A percentile compares a stretch with the other conserved stretches of the same genome.
phyloP scores from a whole-genome alignment of 202 grass and related monocot genomes.

The Setaria italica region DNA sequence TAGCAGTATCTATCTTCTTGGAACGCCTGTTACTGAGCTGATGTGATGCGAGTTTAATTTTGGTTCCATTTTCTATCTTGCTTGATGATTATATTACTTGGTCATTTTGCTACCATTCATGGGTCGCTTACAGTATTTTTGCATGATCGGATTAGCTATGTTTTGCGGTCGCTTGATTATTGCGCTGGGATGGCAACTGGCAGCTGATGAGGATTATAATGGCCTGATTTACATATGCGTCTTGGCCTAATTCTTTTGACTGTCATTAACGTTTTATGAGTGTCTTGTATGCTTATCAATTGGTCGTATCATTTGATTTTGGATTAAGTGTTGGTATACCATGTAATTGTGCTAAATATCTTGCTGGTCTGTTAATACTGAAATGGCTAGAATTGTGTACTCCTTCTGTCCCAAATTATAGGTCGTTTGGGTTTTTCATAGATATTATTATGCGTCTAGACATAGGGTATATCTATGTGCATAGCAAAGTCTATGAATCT shows the following conservation, averaged over 20 bases:
- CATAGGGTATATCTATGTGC: too few species aligned
- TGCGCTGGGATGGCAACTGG: not conserved
- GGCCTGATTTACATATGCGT: too few species aligned
- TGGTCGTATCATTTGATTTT: not conserved
- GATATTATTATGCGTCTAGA: too few species aligned
- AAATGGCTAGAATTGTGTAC: too few species aligned
- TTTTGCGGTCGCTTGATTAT: not conserved
- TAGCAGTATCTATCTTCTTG: conserved; percentile 42
- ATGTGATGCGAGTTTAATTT: conserved; percentile 35
- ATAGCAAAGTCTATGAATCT: too few species aligned
- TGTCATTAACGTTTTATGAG: too few species aligned
- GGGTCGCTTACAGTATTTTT: not conserved
- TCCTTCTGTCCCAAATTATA: too few species aligned
- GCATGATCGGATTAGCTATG: not conserved
- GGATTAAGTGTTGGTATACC: not conserved
- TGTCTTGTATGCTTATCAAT: not conserved
- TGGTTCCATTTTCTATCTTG: not conserved
- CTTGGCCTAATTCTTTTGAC: too few species aligned
- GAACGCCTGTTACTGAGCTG: conserved; percentile 22
- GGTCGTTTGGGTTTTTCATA: too few species aligned
- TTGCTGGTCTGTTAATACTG: not conserved
- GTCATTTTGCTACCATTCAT: not conserved
- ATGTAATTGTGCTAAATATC: not conserved
- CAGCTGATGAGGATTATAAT: not conserved
- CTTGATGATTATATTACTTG: not conserved